phyloP scores from a whole-genome alignment of 352 stramenopile species.

The Phytophthora nicotianae region DNA sequence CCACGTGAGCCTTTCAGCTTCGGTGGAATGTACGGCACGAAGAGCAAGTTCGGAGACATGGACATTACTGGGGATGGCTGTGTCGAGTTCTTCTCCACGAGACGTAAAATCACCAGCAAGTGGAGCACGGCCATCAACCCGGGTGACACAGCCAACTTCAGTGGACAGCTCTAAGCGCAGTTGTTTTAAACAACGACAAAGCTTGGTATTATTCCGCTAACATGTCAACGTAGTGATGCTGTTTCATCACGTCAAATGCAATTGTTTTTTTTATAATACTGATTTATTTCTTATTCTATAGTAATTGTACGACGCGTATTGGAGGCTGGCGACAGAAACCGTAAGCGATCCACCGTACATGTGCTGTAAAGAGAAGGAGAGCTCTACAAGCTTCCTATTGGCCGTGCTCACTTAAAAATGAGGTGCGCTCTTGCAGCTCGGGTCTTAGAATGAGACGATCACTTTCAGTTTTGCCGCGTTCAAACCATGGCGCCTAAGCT shows the following conservation, averaged over 20 bases:
- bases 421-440: constrained; percentile 3
- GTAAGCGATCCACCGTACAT: constrained; percentile 15
- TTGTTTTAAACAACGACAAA: background rate
- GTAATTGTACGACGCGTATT: constrained; percentile 2
- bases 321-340: constrained; percentile 21
- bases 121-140: constrained; percentile 77
- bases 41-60: constrained; percentile 98
- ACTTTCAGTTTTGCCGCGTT: constrained; percentile 9
- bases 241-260: background rate
- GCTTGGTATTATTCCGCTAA: too few relatives aligned
- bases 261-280: background rate
- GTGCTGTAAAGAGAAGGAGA: too few relatives aligned
- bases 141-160: constrained; percentile 73
- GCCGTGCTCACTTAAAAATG: constrained; percentile 16
- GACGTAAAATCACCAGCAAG: constrained; percentile 97
- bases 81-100: constrained; percentile 98
- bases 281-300: constrained; percentile 19
- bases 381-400: constrained; percentile 11
- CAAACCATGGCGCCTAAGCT: constrained; percentile 14
- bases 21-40: constrained; percentile 96
- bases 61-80: constrained; percentile 98
- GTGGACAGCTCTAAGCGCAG: constrained; percentile 56
- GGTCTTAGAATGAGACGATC: background rate
- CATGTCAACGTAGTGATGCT: too few relatives aligned
- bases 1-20: constrained; percentile 97